Evolutionary conservation across 345 rosid genomes (phyloP).

Genomic region (Pugionium cornutum): DNA sequence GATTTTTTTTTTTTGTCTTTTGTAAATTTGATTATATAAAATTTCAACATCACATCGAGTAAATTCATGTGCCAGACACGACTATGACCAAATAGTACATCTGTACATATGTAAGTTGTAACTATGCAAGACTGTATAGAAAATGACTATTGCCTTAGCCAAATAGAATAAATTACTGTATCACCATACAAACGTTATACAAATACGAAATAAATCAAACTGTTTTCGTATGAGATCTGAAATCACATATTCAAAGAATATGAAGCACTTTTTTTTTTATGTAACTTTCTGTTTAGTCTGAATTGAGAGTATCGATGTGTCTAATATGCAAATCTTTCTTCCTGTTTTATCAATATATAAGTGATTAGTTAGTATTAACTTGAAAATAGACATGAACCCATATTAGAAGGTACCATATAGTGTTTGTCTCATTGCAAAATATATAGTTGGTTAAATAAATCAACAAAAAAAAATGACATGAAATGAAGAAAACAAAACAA

Average conservation of each 20-base stretch:
- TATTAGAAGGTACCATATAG: constrained; percentile 6
- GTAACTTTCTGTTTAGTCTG: not conserved
- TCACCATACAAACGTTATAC: not conserved
- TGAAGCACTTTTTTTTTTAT: not conserved
- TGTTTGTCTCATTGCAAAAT: constrained; percentile 13
- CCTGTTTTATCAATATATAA: not conserved
- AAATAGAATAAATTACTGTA: constrained; percentile 6
- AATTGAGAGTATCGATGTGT: constrained; percentile 3
- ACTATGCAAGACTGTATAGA: constrained; percentile 20
- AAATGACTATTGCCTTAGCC: constrained; percentile 32
- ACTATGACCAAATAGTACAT: constrained; percentile 22
- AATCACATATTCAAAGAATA: constrained; percentile 2
- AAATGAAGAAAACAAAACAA: constrained; percentile 23
- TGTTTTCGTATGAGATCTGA: constrained; percentile 8
- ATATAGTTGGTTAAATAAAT: constrained; percentile 6
- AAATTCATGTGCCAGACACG: constrained; percentile 26
- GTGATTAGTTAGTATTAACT: not conserved
- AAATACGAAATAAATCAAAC: constrained; percentile 1
- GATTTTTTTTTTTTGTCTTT: not conserved
- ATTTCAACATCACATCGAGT: constrained; percentile 19
- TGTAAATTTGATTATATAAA: not conserved
- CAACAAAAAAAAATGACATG: constrained; percentile 23
- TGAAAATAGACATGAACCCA: not conserved
- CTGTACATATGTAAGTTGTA: constrained; percentile 6
- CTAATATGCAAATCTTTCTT: constrained; percentile 1